Conservation (phyloP, 1,139 yeast species). For the Geotrichum restrictum region DNA sequence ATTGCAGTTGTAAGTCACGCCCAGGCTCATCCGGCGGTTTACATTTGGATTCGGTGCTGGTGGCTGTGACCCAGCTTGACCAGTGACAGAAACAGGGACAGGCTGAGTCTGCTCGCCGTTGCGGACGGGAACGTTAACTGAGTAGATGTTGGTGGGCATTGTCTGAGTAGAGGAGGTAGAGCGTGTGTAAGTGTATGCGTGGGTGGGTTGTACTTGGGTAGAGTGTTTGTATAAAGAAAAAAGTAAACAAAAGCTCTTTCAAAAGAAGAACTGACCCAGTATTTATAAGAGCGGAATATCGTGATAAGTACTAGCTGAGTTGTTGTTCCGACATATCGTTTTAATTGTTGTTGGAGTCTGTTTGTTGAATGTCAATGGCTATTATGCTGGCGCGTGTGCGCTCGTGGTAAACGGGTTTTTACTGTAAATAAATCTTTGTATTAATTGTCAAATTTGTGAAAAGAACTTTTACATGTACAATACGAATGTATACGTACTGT, state of each 20-base stretch:
- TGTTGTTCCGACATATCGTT: no score
- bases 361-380: no score
- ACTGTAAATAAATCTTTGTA: no score
- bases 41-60: no score
- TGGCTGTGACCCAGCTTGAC: no score
- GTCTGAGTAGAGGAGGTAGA: neutral
- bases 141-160: conserved; percentile 10
- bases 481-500: no score
- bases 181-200: neutral
- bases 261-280: neutral
- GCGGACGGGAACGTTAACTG: neutral
- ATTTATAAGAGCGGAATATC: neutral
- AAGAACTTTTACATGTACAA: no score
- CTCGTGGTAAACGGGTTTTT: no score
- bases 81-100: neutral
- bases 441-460: no score
- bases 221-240: neutral
- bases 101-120: neutral
- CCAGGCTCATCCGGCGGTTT: no score
- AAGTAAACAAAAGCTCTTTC: neutral
- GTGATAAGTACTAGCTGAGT: neutral
- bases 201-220: neutral
- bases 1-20: no score
- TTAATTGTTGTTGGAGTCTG: no score
- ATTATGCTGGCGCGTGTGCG: neutral